Percentiles rank a stretch among this genome's conserved stretches.
Conservation (phyloP, 1,284 basidiomycete species). For the Ceraceosorus bombacis region DNA sequence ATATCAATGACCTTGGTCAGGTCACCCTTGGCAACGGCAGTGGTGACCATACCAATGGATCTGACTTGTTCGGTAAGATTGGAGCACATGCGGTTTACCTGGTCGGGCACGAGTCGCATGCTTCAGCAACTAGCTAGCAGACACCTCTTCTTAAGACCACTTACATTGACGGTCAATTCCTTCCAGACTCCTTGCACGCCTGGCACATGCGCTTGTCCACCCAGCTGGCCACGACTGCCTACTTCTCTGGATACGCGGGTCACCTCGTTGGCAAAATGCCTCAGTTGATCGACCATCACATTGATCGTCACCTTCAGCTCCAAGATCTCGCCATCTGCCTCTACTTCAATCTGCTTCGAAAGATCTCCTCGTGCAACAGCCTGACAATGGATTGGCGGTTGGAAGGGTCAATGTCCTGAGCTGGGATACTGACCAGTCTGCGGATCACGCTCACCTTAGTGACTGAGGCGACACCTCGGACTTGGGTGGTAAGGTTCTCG, state of each 20-base stretch:
- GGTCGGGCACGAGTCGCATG: slow-evolving; percentile 1
- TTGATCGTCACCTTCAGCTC: slow-evolving; percentile 98
- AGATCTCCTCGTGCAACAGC: slow-evolving; percentile 93
- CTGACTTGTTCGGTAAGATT: slow-evolving; percentile 90
- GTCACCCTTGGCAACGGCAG: slow-evolving; percentile 65
- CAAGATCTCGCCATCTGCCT: slow-evolving; percentile 89
- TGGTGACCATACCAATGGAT: slow-evolving; percentile 80
- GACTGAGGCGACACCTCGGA: slow-evolving; percentile 85
- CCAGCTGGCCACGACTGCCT: slow-evolving; percentile 40
- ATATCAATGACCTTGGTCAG: slow-evolving; percentile 57
- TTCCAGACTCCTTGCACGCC: slow-evolving; percentile 49
- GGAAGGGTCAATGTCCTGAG: neutral
- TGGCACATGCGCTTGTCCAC: slow-evolving; percentile 48
- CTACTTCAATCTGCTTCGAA: slow-evolving; percentile 90
- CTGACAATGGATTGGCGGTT: slow-evolving; percentile 7
- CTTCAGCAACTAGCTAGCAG: too few relatives aligned
- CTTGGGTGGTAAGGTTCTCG: slow-evolving; percentile 71
- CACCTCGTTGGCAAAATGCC: slow-evolving; percentile 88
- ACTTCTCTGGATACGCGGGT: slow-evolving; percentile 70
- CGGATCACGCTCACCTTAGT: slow-evolving; percentile 58
- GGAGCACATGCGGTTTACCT: slow-evolving; percentile 89
- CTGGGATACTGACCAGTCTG: neutral
- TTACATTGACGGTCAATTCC: slow-evolving; percentile 44
- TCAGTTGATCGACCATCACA: slow-evolving; percentile 81
- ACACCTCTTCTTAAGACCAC: neutral